Evolutionary conservation across 129 eudicot species (phyloP).

Genomic region (Escallonia herrerae): DNA sequence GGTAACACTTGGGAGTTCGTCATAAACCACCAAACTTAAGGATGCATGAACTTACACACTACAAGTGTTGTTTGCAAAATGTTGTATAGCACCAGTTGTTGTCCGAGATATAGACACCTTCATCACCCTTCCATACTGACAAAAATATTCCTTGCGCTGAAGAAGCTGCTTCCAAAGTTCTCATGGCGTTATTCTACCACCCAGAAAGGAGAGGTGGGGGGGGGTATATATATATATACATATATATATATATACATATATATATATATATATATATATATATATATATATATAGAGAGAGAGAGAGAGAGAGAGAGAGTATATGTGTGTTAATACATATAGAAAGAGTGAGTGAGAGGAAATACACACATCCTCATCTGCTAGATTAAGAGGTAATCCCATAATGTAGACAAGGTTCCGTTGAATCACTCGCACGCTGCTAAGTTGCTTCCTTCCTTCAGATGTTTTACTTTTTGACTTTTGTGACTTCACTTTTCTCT

Average conservation of each 20-base stretch:
- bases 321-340: no score
- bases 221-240: no score
- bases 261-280: no score
- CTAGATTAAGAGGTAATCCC: conserved; percentile 85
- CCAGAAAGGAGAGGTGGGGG: no score
- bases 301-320: no score
- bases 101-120: conserved; percentile 98
- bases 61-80: conserved; percentile 86
- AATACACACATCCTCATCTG: conserved; percentile 79
- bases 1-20: no score
- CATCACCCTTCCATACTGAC: conserved; percentile 91
- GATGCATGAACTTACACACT: conserved; percentile 71
- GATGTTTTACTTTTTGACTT: conserved; percentile 73
- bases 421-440: conserved; percentile 91
- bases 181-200: no score
- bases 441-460: conserved; percentile 91
- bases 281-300: no score
- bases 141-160: conserved; percentile 85
- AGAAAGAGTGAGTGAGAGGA: not conserved
- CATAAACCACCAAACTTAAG: not conserved
- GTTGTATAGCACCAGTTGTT: conserved; percentile 86
- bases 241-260: no score
- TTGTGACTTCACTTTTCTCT: conserved; percentile 64
- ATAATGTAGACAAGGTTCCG: conserved; percentile 91
- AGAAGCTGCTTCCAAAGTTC: conserved; percentile 50